Evolutionary conservation across 2,329 filamentous ascomycete species (phyloP).

Genomic region (Hymenoscyphus fructigenus): DNA sequence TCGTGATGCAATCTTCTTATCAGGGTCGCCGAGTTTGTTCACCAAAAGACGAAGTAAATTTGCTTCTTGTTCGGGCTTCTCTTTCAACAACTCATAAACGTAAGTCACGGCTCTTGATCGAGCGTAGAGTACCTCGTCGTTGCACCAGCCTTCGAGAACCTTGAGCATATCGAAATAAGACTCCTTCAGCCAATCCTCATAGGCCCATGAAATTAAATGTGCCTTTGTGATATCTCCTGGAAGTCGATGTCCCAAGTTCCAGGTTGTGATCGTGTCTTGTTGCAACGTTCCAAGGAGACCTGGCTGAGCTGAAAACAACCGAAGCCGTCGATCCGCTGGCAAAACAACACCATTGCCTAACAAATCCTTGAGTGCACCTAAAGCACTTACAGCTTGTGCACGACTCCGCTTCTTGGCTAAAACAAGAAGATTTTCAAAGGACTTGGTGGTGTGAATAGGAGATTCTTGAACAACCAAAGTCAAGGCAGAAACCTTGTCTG

Average conservation of each 20-base stretch:
- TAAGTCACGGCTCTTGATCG: conserved; percentile 85
- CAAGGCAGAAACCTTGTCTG: conserved; percentile 93
- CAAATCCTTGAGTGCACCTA: conserved; percentile 91
- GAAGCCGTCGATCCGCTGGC: conserved; percentile 77
- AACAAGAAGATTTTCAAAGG: conserved; percentile 78
- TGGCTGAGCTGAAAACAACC: conserved; percentile 76
- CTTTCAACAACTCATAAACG: conserved; percentile 85
- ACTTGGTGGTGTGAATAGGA: conserved; percentile 86
- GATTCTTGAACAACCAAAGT: conserved; percentile 96
- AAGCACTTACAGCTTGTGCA: conserved; percentile 87
- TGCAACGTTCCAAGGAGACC: conserved; percentile 71
- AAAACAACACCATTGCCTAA: conserved; percentile 85
- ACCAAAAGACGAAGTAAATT: conserved; percentile 88
- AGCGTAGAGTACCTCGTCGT: conserved; percentile 93
- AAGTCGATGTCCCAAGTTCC: conserved; percentile 68
- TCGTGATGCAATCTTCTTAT: conserved; percentile 92
- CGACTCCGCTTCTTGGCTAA: conserved; percentile 92
- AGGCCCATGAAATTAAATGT: conserved; percentile 86
- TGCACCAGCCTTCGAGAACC: conserved; percentile 87
- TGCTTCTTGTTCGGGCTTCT: conserved; percentile 96
- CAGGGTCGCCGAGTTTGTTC: conserved; percentile 94
- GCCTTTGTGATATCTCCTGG: conserved; percentile 71
- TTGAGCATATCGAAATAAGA: conserved; percentile 93
- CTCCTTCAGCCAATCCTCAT: conserved; percentile 92
- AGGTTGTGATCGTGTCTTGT: conserved; percentile 53